Base-by-base conservation (phyloP, 2,329 filamentous ascomycete species). In the Beauveria pseudobassiana region DNA sequence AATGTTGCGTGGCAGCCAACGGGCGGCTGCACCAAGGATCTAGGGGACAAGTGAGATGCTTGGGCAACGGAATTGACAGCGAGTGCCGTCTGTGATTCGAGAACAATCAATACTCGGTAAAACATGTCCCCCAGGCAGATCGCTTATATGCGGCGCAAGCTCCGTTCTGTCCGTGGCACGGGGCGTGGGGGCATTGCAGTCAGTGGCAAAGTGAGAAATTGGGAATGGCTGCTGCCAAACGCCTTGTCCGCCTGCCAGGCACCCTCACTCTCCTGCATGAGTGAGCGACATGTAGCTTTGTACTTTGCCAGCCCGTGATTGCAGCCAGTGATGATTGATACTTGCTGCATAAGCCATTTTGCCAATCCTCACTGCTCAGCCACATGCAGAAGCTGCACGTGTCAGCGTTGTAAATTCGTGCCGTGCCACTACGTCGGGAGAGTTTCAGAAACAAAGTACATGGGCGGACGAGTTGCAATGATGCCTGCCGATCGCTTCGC, bases 151-250 rank as follows among this genome's bases (percentile, higher is more conserved):
- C 12, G 34, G 34, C 34, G 34, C 30, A 53, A 53, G n/a, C 40
- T 40, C 24, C 16, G 24, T 28, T 30, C 30, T 26, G 22, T 20
- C n/a, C n/a, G 49, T 20, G 40, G 28, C 16, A 26, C 30, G 14
- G 42, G 26, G 38, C 48, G 34, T 43, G 34, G 46, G 49, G 49
- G 49, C 24, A 60, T 53, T 38, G 49, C 26, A 46, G 48, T 52
- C 46, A 45, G 59, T 62, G 45, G 12, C 34, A 38, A 14, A 16
- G 34, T 16, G 5, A 38, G 34, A 38, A 16, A 16, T 16, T 38
- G 14, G 34, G 14, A 38, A 38, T 38, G 34, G 59, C 59, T 50
- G 59, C 24, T 38, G 59, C 52, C 52, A 46, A 55, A 62, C 56
- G 52, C 46, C 52, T 49, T 46, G 48, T 30, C 49, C 38, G 28